Percentiles rank a stretch among this genome's conserved stretches.
phyloP scores from a whole-genome alignment of 768 basidiomycete species.

The Chlorophyllum brunneum region DNA sequence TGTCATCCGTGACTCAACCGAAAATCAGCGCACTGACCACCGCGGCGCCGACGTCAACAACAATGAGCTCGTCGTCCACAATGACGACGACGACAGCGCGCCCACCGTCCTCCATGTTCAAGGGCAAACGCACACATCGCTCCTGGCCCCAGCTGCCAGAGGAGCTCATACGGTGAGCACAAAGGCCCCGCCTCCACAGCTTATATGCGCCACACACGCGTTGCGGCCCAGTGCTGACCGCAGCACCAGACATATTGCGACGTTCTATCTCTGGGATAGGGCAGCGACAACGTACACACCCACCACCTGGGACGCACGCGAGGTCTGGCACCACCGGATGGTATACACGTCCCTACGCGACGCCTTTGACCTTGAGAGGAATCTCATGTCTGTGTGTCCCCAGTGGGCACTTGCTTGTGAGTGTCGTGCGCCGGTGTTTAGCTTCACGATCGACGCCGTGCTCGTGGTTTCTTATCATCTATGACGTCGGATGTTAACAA shows the following conservation, averaged over 20 bases:
- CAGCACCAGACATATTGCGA: constrained; percentile 48
- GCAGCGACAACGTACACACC: constrained; percentile 44
- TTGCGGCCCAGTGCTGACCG: constrained; percentile 25
- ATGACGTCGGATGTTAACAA: not conserved
- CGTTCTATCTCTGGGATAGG: constrained; percentile 51
- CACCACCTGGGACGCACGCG: constrained; percentile 41
- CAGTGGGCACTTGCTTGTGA: constrained; percentile 58
- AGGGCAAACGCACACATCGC: constrained; percentile 53
- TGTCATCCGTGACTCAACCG: constrained; percentile 30
- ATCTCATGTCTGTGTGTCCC: constrained; percentile 59
- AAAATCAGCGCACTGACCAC: constrained; percentile 42
- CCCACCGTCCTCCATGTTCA: constrained; percentile 32
- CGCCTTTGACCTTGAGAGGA: constrained; percentile 51
- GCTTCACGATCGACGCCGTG: no score
- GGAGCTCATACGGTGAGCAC: constrained; percentile 56
- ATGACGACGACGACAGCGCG: constrained; percentile 14
- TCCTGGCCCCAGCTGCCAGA: constrained; percentile 61
- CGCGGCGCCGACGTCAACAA: constrained; percentile 26
- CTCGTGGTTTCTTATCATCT: constrained; percentile 3
- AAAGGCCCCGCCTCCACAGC: constrained; percentile 10
- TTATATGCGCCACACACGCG: constrained; percentile 29
- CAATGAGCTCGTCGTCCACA: constrained; percentile 22
- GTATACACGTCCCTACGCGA: constrained; percentile 63
- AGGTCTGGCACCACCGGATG: constrained; percentile 59
- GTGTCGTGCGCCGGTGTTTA: no score